Conservation (phyloP, 2,329 filamentous ascomycete genomes). For the Coniochaeta sp. region DNA sequence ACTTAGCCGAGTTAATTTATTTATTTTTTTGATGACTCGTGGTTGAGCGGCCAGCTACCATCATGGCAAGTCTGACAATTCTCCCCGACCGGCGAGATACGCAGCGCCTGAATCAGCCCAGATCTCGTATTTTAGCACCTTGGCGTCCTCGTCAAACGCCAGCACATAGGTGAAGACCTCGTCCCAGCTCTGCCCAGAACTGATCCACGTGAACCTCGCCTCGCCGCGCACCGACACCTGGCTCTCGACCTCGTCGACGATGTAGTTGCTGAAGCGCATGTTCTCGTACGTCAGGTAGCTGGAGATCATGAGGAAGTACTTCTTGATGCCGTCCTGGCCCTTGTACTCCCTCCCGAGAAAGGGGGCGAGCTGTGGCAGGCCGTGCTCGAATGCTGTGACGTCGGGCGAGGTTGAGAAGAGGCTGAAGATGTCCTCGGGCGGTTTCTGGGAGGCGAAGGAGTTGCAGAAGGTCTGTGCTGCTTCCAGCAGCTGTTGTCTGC, state of each 20-base stretch:
- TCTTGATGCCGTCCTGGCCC: slow-evolving; percentile 17
- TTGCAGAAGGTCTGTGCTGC: slow-evolving; percentile 23
- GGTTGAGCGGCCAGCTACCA: too few species aligned
- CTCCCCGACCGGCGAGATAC: slow-evolving; percentile 47
- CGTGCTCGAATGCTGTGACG: slow-evolving; percentile 24
- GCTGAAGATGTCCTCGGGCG: slow-evolving; percentile 16
- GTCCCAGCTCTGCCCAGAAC: slow-evolving; percentile 23
- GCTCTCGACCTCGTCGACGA: slow-evolving; percentile 16
- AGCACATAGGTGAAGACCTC: slow-evolving; percentile 27
- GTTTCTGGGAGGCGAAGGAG: slow-evolving; percentile 19
- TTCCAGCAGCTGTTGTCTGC: slow-evolving; percentile 17
- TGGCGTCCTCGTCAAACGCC: slow-evolving; percentile 17
- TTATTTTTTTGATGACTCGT: too few species aligned
- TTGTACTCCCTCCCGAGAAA: slow-evolving; percentile 25
- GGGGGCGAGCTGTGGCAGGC: slow-evolving; percentile 21
- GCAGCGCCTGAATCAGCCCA: slow-evolving; percentile 30
- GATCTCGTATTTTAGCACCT: slow-evolving; percentile 23
- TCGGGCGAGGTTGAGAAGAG: slow-evolving; percentile 17
- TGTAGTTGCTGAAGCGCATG: slow-evolving; percentile 20
- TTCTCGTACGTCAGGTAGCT: slow-evolving; percentile 17
- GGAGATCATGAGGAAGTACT: slow-evolving; percentile 20
- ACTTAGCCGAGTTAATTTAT: too few species aligned
- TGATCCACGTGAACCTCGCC: slow-evolving; percentile 23
- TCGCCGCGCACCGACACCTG: slow-evolving; percentile 21
- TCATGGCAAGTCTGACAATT: slow-evolving; percentile 13